These are phyloP conservation scores for Dictyostelium citrinum DNA, from an alignment of 78 protist genomes.

Conservation along the genomic window DNA sequence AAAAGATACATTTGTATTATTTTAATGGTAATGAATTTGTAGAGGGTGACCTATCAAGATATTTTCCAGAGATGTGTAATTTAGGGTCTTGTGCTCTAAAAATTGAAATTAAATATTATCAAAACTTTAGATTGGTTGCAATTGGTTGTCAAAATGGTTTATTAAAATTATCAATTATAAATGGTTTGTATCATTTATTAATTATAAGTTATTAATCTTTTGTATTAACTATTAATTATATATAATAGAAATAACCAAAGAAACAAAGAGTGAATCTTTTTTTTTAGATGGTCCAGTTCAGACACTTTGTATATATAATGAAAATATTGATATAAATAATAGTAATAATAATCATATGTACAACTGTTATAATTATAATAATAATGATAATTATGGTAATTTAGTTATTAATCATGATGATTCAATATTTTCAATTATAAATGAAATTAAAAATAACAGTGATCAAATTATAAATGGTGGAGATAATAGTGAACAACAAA, in stretches of 20 bases:
- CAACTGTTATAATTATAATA: background rate
- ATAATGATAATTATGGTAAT: background rate
- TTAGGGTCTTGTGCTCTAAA: slow-evolving; percentile 10
- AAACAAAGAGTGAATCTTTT: slow-evolving; percentile 17
- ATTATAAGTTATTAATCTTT: no score
- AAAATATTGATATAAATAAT: background rate
- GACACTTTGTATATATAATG: slow-evolving; percentile 17
- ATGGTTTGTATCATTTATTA: background rate
- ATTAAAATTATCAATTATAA: slow-evolving; percentile 28
- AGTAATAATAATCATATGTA: background rate
- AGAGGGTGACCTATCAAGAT: slow-evolving; percentile 14
- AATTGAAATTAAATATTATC: slow-evolving; percentile 30
- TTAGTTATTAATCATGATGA: background rate
- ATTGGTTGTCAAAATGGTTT: slow-evolving; percentile 57
- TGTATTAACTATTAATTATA: background rate
- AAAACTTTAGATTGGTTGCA: slow-evolving; percentile 23
- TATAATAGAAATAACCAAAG: background rate
- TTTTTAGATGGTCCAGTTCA: slow-evolving; percentile 76
- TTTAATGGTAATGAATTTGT: slow-evolving; percentile 3
- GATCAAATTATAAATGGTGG: background rate
- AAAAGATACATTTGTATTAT: slow-evolving; percentile 39
- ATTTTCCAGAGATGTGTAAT: slow-evolving; percentile 62
- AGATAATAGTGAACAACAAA: background rate
- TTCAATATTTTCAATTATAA: background rate
- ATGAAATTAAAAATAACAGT: background rate